Base-by-base conservation (phyloP, 202 grass and related monocot species). In the Hordeum pubiflorum region DNA sequence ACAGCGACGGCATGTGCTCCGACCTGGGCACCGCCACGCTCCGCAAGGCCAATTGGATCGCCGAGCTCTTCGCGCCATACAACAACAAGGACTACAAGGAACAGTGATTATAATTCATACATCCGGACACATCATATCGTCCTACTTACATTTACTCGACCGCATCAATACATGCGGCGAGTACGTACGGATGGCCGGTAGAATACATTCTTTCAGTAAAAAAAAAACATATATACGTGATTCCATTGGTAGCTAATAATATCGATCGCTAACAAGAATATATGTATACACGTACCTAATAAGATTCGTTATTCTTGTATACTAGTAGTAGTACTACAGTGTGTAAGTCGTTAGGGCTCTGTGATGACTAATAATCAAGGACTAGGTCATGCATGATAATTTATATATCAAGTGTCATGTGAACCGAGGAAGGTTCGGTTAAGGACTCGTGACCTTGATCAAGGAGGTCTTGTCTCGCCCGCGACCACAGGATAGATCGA, bases 61-160 rank as follows among this genome's bases (percentile, higher is more conserved):
- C 88, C 3, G 96, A 99, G 89, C 82, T 88, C 81, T 91, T 99
- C 80, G 86, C 88, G 58, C 76, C 96, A 2, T 99, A 95, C 92
- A 89, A 80, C 83, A 99, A 99, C 78, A 83, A 96, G 82, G 96
- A 96, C 89, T 99, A 99, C 86, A 93, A 87, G 75, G 82, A 95
- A 63, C 76, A 86, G 3, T 74, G 15, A 59, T 0, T 68, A 29
- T 29, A 17, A 15, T 27, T 9, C 31, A n/a, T 12, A 50, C 23
- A 17, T 20, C 4, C 31, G 31, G 31, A 32, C 13, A 39, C 5
- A 29, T 3, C 2, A 18, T 18, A 36, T 39, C 29, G 14, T 24
- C 29, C 4, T 66, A 21, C 21, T 7, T 61, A 29, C 13, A 29
- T 7, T 22, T 26, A 39, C n/a, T 39, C 38, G 9, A 4, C 14